phyloP scores from a whole-genome alignment of 1,284 basidiomycete species.

The Malassezia vespertilionis region DNA sequence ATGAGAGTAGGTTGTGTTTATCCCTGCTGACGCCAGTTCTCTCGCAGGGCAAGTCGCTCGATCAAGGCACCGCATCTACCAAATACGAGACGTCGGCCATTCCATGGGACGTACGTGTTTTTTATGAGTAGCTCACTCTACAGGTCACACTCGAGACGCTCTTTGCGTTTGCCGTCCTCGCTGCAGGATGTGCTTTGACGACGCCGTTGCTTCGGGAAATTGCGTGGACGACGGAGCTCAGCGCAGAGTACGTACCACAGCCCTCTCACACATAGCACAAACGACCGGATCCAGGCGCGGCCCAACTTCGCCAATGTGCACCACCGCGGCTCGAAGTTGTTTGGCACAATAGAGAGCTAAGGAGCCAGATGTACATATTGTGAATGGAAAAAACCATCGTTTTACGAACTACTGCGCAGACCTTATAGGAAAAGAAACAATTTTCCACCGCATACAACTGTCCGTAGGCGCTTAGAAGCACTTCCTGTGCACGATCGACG shows the following conservation, averaged over 20 bases:
- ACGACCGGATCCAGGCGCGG: constrained; percentile 14
- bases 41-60: constrained; percentile 16
- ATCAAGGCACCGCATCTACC: constrained; percentile 12
- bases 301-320: constrained; percentile 17
- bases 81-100: constrained; percentile 5
- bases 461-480: constrained; percentile 42
- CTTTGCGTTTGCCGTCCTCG: constrained; percentile 15
- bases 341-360: constrained; percentile 9
- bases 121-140: too few relatives aligned
- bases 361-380: too few relatives aligned
- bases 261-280: constrained; percentile 1
- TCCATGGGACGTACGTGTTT: constrained; percentile 14
- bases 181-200: constrained; percentile 14
- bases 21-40: constrained; percentile 8
- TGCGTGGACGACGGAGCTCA: constrained; percentile 14
- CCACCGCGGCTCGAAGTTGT: constrained; percentile 15
- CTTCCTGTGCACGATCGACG: constrained; percentile 45
- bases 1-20: constrained; percentile 11
- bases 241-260: constrained; percentile 11
- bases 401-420: too few relatives aligned
- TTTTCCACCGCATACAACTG: too few relatives aligned
- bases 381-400: too few relatives aligned
- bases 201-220: constrained; percentile 10
- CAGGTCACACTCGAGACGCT: constrained; percentile 12
- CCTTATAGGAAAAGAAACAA: too few relatives aligned